phyloP scores from a whole-genome alignment of 176 grass and related monocot genomes.

The Ensete glaucum region DNA sequence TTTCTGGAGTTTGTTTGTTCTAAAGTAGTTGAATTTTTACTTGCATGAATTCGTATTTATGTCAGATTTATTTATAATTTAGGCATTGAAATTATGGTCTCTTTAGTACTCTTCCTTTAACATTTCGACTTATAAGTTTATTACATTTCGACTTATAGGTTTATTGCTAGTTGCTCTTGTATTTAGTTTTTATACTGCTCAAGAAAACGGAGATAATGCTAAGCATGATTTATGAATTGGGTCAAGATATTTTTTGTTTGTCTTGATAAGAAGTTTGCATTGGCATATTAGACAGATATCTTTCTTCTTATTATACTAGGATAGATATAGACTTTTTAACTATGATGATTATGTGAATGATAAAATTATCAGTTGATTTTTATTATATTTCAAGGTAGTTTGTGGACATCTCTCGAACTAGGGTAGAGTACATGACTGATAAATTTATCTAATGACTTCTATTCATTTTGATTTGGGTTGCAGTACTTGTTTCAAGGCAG shows the following conservation, averaged over 20 bases:
- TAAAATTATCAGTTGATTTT: too few species aligned
- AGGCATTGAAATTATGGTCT: too few species aligned
- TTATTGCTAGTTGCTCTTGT: neutral
- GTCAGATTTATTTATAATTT: too few species aligned
- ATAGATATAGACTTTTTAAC: neutral
- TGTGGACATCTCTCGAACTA: too few species aligned
- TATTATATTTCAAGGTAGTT: too few species aligned
- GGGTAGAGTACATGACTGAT: neutral
- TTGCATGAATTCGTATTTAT: too few species aligned
- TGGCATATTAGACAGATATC: neutral
- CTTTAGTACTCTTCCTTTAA: too few species aligned
- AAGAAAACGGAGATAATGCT: neutral
- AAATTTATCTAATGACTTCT: constrained; percentile 3
- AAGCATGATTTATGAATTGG: neutral
- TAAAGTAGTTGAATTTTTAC: too few species aligned
- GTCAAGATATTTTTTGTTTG: too few species aligned
- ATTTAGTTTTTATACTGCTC: neutral
- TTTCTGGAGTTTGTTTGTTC: too few species aligned
- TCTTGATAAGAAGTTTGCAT: neutral
- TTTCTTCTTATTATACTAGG: neutral
- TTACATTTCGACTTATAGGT: neutral
- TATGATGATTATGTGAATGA: neutral
- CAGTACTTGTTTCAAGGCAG: constrained; percentile 77
- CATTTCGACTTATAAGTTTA: too few species aligned
- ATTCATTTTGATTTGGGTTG: constrained; percentile 10